A percentile compares a stretch with the other conserved stretches of the same genome.
Conservation (phyloP, 306 rosid genomes). For the Senna tora region DNA sequence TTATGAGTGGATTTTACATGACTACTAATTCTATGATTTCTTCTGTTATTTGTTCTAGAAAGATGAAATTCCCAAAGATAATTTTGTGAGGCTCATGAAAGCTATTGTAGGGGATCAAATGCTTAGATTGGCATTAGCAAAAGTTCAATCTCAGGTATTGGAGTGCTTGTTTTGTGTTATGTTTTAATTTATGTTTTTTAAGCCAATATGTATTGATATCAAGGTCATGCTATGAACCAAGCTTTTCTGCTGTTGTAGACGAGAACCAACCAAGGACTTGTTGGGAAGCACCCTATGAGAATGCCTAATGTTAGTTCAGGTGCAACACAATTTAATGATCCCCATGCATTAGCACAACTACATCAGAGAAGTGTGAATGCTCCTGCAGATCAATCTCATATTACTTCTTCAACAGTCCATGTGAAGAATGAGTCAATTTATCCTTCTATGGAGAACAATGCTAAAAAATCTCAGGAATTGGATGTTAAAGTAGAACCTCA, state of each 20-base stretch:
- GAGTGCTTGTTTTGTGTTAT: slow-evolving; percentile 25
- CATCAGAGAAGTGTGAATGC: slow-evolving; percentile 72
- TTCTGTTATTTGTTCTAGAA: slow-evolving; percentile 52
- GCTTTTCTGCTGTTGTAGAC: slow-evolving; percentile 39
- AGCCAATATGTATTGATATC: slow-evolving; percentile 1
- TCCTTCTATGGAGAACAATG: slow-evolving; percentile 48
- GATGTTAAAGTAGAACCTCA: slow-evolving; percentile 58
- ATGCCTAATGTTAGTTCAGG: slow-evolving; percentile 62
- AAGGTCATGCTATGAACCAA: slow-evolving; percentile 29
- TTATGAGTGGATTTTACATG: slow-evolving; percentile 28
- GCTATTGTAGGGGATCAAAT: slow-evolving; percentile 86
- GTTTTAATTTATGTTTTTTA: slow-evolving; percentile 21
- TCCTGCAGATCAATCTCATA: slow-evolving; percentile 61
- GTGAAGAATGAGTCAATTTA: slow-evolving; percentile 10
- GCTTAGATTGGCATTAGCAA: slow-evolving; percentile 74
- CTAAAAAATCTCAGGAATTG: slow-evolving; percentile 55
- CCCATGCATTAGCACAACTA: slow-evolving; percentile 68
- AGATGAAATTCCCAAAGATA: slow-evolving; percentile 83
- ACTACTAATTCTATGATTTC: slow-evolving; percentile 36
- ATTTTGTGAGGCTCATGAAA: slow-evolving; percentile 77
- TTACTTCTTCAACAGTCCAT: slow-evolving; percentile 58
- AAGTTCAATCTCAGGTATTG: slow-evolving; percentile 72
- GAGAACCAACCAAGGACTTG: slow-evolving; percentile 49
- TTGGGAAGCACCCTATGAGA: slow-evolving; percentile 65
- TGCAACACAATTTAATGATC: slow-evolving; percentile 63